Base-by-base conservation (phyloP, 2,329 filamentous ascomycete species). In the Byssoonygena ceratinophila region DNA sequence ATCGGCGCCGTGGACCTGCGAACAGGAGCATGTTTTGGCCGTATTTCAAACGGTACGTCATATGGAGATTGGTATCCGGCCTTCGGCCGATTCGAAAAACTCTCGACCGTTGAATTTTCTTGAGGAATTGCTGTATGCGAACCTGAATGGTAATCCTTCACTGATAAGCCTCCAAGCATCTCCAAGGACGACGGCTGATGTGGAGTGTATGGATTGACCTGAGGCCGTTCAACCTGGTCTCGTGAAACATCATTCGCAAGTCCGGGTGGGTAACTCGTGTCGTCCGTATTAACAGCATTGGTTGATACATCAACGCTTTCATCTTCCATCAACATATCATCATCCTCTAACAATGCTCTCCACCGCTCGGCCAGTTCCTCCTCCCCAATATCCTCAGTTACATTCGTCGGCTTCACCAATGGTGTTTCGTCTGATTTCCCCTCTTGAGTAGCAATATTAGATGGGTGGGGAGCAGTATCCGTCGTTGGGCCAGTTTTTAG, bases 61-160 rank as follows among this genome's bases (percentile, higher is more conserved):
- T 96, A 98, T 0, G 92, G 92, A 18, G 91, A 97, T 46, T 84
- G 79, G 66, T 98, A 98, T 6, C 91, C 90, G 52, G 87, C 87
- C 69, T 94, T 97, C 2, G 87, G 74, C 67, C 94, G 94, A 67
- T 91, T 85, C 4, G 80, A 87, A 68, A 95, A 98, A 68, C 91
- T 97, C 65, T 94, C 82, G 0, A 52, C 37, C 2, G 25, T 22
- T 29, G 25, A 1, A 2, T 40, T 44, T 46, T 16, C 37, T 46
- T 29, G 37, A 23, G 22, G 43, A 14, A 16, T 22, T 34, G 3
- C n/a, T 45, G 7, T 46, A 14, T n/a, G 27, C 7, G 34, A 14
- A 16, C 4, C 18, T 22, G 32, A 16, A 6, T 40, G 40, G 39
- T 58, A 58, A 16, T 58, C 55, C 36, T 60, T 55, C 4, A 60